Conservation (phyloP, 164 flowering plant genomes). For the Nymphaea thermarum region DNA sequence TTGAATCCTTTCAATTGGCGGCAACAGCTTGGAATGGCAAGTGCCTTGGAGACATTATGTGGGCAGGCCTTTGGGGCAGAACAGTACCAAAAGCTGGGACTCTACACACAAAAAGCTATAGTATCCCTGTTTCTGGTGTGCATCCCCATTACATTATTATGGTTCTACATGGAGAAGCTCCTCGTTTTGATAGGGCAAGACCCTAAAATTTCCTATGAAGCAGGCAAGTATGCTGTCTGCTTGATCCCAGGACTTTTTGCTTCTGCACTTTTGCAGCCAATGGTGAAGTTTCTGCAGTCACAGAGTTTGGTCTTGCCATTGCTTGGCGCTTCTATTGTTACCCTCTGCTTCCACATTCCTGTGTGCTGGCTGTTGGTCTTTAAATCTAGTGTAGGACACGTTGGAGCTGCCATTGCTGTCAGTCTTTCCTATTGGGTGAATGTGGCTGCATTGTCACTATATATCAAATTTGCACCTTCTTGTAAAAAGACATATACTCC, state of each 20-base stretch:
- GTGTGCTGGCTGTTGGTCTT: constrained; percentile 43
- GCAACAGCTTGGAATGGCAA: constrained; percentile 41
- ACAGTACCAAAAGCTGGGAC: constrained; percentile 37
- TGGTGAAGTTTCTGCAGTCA: constrained; percentile 27
- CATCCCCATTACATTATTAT: constrained; percentile 31
- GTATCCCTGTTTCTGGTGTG: constrained; percentile 33
- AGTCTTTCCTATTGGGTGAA: constrained; percentile 38
- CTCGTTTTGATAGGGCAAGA: constrained; percentile 41
- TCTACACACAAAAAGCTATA: constrained; percentile 26
- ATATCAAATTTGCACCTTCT: constrained; percentile 26
- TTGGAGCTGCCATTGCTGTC: constrained; percentile 38
- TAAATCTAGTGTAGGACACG: constrained; percentile 22
- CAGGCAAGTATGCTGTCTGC: constrained; percentile 32
- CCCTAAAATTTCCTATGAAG: constrained; percentile 35
- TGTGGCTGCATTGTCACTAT: constrained; percentile 22
- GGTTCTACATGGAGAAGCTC: constrained; percentile 31
- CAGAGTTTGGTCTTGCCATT: constrained; percentile 38
- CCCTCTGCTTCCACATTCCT: constrained; percentile 27
- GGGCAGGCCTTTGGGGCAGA: constrained; percentile 61
- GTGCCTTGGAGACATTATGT: constrained; percentile 45
- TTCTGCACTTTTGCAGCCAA: constrained; percentile 32
- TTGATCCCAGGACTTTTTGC: constrained; percentile 43
- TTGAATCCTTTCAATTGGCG: too few relatives aligned
- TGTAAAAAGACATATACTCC: constrained; percentile 53
- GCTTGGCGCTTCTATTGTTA: constrained; percentile 24